phyloP scores from a whole-genome alignment of 768 basidiomycete species.

The Termitomyces sp. region DNA sequence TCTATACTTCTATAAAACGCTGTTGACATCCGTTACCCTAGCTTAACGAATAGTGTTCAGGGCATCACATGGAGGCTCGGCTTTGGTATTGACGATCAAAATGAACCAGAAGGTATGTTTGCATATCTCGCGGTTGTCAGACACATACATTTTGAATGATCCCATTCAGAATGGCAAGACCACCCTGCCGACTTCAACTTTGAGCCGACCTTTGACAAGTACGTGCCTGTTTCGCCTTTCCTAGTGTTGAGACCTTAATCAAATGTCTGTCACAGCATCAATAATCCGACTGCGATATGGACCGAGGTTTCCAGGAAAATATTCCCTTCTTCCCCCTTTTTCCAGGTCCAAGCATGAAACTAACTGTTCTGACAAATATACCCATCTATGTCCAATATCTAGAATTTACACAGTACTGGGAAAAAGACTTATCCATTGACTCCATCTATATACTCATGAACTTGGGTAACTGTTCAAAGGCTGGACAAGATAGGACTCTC shows the following conservation, averaged over 20 bases:
- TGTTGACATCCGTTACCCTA: slow-evolving; percentile 16
- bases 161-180: slow-evolving; percentile 51
- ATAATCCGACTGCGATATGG: slow-evolving; percentile 56
- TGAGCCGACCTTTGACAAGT: slow-evolving; percentile 48
- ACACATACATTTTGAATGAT: background rate
- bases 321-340: slow-evolving; percentile 4
- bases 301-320: slow-evolving; percentile 10
- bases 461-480: background rate
- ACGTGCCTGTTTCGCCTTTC: slow-evolving; percentile 21
- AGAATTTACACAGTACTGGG: background rate
- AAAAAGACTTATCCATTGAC: background rate
- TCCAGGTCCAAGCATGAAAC: slow-evolving; percentile 6
- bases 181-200: slow-evolving; percentile 52
- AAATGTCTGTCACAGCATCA: slow-evolving; percentile 35
- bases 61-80: slow-evolving; percentile 64
- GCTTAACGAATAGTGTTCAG: slow-evolving; percentile 50
- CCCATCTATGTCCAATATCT: background rate
- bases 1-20: slow-evolving; percentile 5
- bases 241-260: background rate
- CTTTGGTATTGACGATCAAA: slow-evolving; percentile 50
- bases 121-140: slow-evolving; percentile 5
- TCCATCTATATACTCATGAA: background rate
- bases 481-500: background rate
- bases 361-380: background rate
- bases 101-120: slow-evolving; percentile 50